Evolutionary conservation across 768 basidiomycete genomes (phyloP).

Genomic region (Pleurotus cornucopiae): DNA sequence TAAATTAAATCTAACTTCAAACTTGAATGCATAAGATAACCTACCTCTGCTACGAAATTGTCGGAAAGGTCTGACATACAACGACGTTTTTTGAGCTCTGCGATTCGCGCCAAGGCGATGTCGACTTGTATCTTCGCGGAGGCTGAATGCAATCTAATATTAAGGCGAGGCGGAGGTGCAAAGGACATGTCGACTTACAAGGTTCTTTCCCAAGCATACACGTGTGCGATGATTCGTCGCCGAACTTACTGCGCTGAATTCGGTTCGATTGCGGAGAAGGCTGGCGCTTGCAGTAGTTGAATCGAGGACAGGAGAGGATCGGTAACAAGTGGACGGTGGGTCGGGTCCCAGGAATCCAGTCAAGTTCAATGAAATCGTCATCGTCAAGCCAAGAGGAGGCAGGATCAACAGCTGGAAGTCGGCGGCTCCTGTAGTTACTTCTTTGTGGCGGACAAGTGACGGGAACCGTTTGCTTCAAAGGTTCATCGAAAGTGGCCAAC

Average conservation of each 20-base stretch:
- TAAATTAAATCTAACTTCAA: not conserved
- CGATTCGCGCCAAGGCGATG: constrained; percentile 51
- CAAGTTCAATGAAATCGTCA: constrained; percentile 81
- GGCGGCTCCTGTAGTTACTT: constrained; percentile 45
- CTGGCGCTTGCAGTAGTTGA: constrained; percentile 75
- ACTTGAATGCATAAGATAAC: not conserved
- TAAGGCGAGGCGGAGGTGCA: too few relatives aligned
- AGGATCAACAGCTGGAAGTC: constrained; percentile 36
- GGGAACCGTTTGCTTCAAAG: constrained; percentile 56
- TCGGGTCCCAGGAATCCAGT: constrained; percentile 47
- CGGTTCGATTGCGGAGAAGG: constrained; percentile 35
- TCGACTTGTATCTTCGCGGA: constrained; percentile 62
- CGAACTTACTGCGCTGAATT: constrained; percentile 70
- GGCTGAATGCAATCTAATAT: constrained; percentile 30
- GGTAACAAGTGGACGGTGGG: constrained; percentile 70
- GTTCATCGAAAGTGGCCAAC: constrained; percentile 73
- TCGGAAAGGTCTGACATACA: not conserved
- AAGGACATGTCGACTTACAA: constrained; percentile 37
- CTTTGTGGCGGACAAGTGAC: constrained; percentile 41
- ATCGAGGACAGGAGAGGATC: constrained; percentile 72
- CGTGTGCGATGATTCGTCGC: constrained; percentile 75
- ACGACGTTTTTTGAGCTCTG: constrained; percentile 33
- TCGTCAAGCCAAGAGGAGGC: constrained; percentile 67
- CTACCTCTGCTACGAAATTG: not conserved
- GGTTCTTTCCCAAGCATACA: constrained; percentile 75